phyloP scores from a whole-genome alignment of 805 yeast species.

The Teunomyces gatunensis region DNA sequence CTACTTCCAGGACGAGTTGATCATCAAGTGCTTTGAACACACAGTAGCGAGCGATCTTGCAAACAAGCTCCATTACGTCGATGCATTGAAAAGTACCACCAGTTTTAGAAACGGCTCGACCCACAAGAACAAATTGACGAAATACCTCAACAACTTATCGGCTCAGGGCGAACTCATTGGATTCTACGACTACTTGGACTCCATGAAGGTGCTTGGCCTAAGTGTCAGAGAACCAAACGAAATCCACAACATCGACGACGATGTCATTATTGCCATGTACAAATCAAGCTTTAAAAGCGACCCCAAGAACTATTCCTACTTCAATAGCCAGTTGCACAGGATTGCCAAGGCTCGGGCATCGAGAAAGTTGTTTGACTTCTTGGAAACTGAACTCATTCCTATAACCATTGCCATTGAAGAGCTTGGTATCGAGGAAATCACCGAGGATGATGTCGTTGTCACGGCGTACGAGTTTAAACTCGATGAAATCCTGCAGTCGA shows the following conservation, averaged over 20 bases:
- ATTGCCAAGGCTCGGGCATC: constrained; percentile 28
- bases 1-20: constrained; percentile 38
- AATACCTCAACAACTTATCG: constrained; percentile 27
- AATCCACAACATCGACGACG: constrained; percentile 27
- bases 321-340: constrained; percentile 25
- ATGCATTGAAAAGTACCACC: constrained; percentile 27
- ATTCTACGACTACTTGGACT: constrained; percentile 28
- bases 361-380: constrained; percentile 16
- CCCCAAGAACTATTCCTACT: constrained; percentile 36
- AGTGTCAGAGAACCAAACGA: constrained; percentile 11
- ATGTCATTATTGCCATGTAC: constrained; percentile 34
- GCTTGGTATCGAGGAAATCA: constrained; percentile 39
- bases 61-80: constrained; percentile 37
- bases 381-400: constrained; percentile 35
- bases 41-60: constrained; percentile 31
- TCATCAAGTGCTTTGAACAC: constrained; percentile 39
- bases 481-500: constrained; percentile 45
- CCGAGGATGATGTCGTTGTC: constrained; percentile 61
- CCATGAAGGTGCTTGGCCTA: constrained; percentile 34
- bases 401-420: constrained; percentile 32
- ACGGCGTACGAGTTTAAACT: constrained; percentile 70
- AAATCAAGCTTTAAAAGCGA: constrained; percentile 27
- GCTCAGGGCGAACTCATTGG: constrained; percentile 34
- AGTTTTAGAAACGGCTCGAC: constrained; percentile 14
- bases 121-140: constrained; percentile 20